A percentile compares a stretch with the other conserved stretches of the same genome.
These are phyloP conservation scores for Dryas integrifolia DNA, from an alignment of 331 rosid genomes.

Conservation along the genomic window DNA sequence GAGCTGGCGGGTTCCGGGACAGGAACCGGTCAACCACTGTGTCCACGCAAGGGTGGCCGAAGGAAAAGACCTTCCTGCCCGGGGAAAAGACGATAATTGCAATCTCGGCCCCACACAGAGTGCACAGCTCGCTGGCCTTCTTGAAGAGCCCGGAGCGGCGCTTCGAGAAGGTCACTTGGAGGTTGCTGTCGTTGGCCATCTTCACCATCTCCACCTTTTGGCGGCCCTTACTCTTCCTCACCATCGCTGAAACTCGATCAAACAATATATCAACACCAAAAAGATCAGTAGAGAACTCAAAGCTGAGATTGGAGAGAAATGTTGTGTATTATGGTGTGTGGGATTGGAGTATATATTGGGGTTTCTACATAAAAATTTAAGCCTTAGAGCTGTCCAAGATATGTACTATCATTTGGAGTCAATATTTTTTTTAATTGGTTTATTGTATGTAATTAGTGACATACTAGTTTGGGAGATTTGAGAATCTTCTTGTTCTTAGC, in stretches of 20 bases:
- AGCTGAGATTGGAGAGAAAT: background rate
- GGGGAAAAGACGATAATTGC: constrained; percentile 81
- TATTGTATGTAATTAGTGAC: constrained; percentile 12
- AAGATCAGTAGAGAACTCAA: background rate
- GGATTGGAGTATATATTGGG: constrained; percentile 9
- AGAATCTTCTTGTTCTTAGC: constrained; percentile 25
- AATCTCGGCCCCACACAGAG: constrained; percentile 71
- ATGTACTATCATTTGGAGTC: constrained; percentile 23
- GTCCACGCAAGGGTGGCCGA: constrained; percentile 78
- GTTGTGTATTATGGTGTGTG: constrained; percentile 16
- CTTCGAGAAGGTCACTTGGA: constrained; percentile 88
- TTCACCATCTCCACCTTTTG: constrained; percentile 80
- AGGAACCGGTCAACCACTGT: constrained; percentile 53
- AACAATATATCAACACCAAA: background rate
- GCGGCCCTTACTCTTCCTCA: constrained; percentile 67
- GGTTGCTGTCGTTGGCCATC: constrained; percentile 76
- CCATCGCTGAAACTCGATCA: constrained; percentile 24
- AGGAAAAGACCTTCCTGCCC: constrained; percentile 69
- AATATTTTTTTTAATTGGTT: background rate
- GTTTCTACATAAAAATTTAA: constrained; percentile 5
- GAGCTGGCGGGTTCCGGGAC: constrained; percentile 35
- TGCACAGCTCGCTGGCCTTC: constrained; percentile 89
- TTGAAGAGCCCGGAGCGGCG: constrained; percentile 80
- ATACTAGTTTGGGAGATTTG: constrained; percentile 29
- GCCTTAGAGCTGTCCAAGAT: background rate